A percentile compares a stretch with the other conserved stretches of the same genome.
Conservation (phyloP, 1,139 yeast genomes). For the Geotrichum reessii region DNA sequence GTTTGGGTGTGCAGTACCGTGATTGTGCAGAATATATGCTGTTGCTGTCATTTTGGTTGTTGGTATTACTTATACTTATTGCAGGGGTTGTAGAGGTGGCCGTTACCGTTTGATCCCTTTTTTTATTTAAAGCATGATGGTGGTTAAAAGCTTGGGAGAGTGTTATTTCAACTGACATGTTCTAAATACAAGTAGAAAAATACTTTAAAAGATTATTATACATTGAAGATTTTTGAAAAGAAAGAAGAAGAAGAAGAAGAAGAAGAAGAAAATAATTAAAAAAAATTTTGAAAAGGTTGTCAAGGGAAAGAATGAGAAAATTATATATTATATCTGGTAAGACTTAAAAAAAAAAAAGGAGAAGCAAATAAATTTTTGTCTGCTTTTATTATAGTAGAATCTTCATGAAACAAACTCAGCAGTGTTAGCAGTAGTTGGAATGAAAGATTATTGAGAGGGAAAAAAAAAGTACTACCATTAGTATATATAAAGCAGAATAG, state of each 20-base stretch:
- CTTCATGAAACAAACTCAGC: neutral
- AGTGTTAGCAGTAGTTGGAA: neutral
- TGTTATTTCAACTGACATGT: constrained; percentile 2
- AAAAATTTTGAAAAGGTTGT: no score
- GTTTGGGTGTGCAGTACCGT: neutral
- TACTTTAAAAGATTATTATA: neutral
- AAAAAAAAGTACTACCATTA: no score
- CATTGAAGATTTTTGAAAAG: neutral
- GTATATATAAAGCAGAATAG: no score
- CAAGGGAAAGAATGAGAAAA: no score
- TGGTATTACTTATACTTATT: neutral
- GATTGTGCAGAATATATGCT: neutral
- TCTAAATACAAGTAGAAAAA: neutral
- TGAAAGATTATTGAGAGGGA: no score
- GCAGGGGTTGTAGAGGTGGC: neutral
- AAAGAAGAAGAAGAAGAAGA: neutral
- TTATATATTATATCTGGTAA: neutral
- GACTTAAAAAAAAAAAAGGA: neutral
- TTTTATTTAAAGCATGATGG: constrained; percentile 4
- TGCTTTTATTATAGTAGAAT: neutral
- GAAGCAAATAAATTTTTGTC: neutral
- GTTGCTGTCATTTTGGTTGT: neutral
- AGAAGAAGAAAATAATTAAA: neutral
- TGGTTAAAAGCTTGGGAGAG: constrained; percentile 8
- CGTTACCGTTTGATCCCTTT: neutral